Evolutionary conservation across 306 rosid genomes (phyloP).

Genomic region (Prunus kanzakura): DNA sequence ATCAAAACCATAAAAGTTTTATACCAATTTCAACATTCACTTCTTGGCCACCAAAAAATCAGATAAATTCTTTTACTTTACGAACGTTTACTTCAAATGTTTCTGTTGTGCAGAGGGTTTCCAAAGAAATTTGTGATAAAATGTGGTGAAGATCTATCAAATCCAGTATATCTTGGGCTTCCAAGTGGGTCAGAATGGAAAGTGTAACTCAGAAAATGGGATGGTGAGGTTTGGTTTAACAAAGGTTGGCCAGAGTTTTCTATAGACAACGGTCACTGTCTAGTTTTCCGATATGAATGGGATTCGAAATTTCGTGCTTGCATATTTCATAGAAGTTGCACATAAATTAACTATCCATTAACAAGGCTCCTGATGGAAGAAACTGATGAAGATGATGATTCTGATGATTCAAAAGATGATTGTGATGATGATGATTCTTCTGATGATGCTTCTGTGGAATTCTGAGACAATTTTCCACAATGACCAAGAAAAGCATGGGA

Average conservation of each 20-base stretch:
- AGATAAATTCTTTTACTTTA: too few species aligned
- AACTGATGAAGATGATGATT: neutral
- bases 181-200: slow-evolving; percentile 11
- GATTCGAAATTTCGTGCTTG: slow-evolving; percentile 17
- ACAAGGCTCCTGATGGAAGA: neutral
- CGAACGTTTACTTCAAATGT: too few species aligned
- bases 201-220: neutral
- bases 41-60: too few species aligned
- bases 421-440: neutral
- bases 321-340: slow-evolving; percentile 19
- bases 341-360: slow-evolving; percentile 28
- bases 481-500: neutral
- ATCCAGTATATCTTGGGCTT: neutral
- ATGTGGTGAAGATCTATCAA: neutral
- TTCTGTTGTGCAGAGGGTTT: slow-evolving; percentile 8
- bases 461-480: neutral
- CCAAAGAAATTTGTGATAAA: slow-evolving; percentile 5
- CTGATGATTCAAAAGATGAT: neutral
- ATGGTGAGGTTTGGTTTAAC: neutral
- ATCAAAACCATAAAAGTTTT: too few species aligned
- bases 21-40: too few species aligned
- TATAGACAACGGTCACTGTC: neutral
- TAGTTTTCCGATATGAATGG: slow-evolving; percentile 18
- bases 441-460: neutral
- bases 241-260: slow-evolving; percentile 27